Base-by-base conservation (phyloP, 1,139 yeast species). In the Scheffersomyces quercinus region DNA sequence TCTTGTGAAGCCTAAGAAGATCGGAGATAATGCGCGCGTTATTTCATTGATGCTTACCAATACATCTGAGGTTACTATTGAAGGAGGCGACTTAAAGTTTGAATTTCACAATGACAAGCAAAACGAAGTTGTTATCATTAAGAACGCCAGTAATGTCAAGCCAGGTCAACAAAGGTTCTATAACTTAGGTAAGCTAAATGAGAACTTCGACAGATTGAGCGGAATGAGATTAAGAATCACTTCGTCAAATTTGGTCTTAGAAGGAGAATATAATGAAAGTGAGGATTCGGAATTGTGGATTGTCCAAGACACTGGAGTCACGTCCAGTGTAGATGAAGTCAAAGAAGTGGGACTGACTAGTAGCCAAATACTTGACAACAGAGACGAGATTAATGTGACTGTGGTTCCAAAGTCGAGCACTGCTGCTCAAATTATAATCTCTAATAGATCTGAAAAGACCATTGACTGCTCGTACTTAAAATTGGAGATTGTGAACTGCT, bases 401-500 rank as follows among this genome's bases (percentile, higher is more conserved):
- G 53, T 68, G 20, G 54, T 61, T 13, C 68, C 72, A 14, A 68
- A 68, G 43, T 60, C 73, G 1, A 53, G 56, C 16, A 56, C 58
- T 5, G 55, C 70, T 59, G 62, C 71, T 3, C 73, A 68, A 43
- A 50, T 70, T 5, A 56, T 61, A 10, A 50, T 73, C 35, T 55
- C 58, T n/a, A 73, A 73, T 54, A 61, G 59, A 43, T 56, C 71
- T 0, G 29, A 37, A 1, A 51, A 53, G 14, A 41, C 52, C 3
- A 58, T 73, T 44, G 69, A 62, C 40, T 68, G 74, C 41, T 53
- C 65, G 1, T 61, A 67, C 37, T 56, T 70, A 50, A 58, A 52
- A 20, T 57, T 72, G 37, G 62, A 59, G 42, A 55, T 72, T 13
- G 48, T 60, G n/a, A 66, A 69, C 42, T 63, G 67, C 40, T 64